Evolutionary conservation across 768 basidiomycete species (phyloP).

Genomic region (Daedaleopsis sinensis): DNA sequence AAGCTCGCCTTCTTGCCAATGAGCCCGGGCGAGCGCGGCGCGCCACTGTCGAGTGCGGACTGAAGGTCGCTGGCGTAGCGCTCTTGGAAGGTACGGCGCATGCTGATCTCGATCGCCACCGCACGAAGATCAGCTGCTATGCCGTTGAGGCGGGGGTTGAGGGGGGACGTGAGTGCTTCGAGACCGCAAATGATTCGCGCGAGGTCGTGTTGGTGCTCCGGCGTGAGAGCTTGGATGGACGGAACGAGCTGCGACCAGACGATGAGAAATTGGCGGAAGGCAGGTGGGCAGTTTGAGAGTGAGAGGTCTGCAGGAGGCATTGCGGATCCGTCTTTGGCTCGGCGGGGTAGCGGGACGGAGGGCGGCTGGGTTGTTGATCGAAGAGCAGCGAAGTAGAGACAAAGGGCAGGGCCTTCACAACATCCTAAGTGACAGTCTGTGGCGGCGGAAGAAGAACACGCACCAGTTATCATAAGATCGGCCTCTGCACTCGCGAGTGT

Average conservation of each 20-base stretch:
- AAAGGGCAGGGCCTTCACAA: conserved; percentile 70
- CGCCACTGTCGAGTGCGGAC: conserved; percentile 73
- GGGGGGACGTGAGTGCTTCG: conserved; percentile 42
- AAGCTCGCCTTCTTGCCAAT: conserved; percentile 56
- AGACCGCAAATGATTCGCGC: conserved; percentile 79
- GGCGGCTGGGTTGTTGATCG: conserved; percentile 76
- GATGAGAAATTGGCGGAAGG: conserved; percentile 67
- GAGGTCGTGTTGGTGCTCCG: conserved; percentile 79
- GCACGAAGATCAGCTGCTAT: conserved; percentile 83
- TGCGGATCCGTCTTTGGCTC: conserved; percentile 37
- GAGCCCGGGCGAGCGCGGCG: conserved; percentile 22
- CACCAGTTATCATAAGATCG: conserved; percentile 87
- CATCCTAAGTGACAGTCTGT: not conserved
- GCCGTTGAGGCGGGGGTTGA: conserved; percentile 48
- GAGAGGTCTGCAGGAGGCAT: conserved; percentile 61
- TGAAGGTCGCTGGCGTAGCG: conserved; percentile 76
- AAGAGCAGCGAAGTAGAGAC: conserved; percentile 83
- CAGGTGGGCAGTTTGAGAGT: conserved; percentile 64
- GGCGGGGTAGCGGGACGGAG: conserved; percentile 76
- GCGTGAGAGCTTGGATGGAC: conserved; percentile 59
- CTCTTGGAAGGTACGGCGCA: conserved; percentile 82
- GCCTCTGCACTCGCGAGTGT: conserved; percentile 76
- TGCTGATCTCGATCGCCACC: conserved; percentile 86
- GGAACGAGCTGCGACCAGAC: conserved; percentile 76
- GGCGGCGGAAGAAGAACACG: conserved; percentile 16